Evolutionary conservation across 116 monocot genomes (phyloP), one percentile per base, ranked within the genome.

Genomic region (Dioscorea cayenensis): DNA sequence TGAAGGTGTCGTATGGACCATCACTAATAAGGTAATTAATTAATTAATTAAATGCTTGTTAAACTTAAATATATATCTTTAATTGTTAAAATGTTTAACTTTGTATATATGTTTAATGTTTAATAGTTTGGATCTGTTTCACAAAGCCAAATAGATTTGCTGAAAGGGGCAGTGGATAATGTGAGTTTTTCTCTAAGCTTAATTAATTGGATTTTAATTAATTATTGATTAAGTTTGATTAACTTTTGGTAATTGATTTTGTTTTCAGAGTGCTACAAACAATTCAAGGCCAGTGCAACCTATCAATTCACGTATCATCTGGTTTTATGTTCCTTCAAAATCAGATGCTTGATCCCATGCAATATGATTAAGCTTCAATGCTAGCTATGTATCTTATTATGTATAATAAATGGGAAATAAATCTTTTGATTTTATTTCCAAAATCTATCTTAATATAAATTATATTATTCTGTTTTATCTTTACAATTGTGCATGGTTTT

Each of bases 1-100:
- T 2, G 80, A 86, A 72, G 80, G 75, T 10, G 86, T 83, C 12
- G 8, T 68, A 1, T 86, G 86, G 86, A 74, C 75, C 3, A 70
- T 83, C 11, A 60, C 77, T 13, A 82, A 66, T 29, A 83, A 75
- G 86, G 86, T 82, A n/a, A 27, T 20, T 68, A 23, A 3, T 4
- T 68, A 23, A 3, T 4, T 32, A 32, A 32, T 32, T 32, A 32
- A 32, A 2, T 32, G 25, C 25, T 25, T 25, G 25, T 25, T 25
- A 25, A 25, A 25, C 25, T 25, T 25, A 25, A 25, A 25, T 25
- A 25, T 25, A 25, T 25, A 25, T 25, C 25, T 25, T 25, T 25
- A 0, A 25, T 0, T 25, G 1, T 25, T 25, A 1, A 25, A 0
- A 25, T 25, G 25, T 25, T 25, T 0, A 25, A 25, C 25, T 0